Evolutionary conservation across 2,329 filamentous ascomycete species (phyloP).

Genomic region (Alternaria infectoria): DNA sequence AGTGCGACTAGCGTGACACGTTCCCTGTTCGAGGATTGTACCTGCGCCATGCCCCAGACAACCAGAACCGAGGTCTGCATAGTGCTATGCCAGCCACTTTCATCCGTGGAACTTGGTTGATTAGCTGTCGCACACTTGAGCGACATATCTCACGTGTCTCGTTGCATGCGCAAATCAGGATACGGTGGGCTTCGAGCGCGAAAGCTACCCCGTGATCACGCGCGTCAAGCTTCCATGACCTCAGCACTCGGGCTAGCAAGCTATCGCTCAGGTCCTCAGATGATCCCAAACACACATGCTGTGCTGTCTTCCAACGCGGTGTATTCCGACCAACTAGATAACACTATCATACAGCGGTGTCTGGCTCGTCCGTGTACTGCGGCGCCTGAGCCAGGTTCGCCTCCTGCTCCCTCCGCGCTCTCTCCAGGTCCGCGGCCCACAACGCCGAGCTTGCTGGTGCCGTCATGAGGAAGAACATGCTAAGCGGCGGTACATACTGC

Average conservation of each 20-base stretch:
- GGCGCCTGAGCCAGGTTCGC: conserved; percentile 22
- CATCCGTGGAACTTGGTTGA: neutral
- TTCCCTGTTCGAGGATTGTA: conserved; percentile 7
- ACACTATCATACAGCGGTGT: conserved; percentile 22
- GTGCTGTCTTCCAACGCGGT: neutral
- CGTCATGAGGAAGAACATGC: conserved; percentile 93
- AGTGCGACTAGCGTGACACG: conserved; percentile 11
- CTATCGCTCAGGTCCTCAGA: neutral
- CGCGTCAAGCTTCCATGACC: conserved; percentile 7
- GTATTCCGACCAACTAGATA: neutral
- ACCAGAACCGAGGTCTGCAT: neutral
- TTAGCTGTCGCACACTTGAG: neutral
- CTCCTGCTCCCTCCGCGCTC: conserved; percentile 31
- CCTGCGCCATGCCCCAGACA: neutral
- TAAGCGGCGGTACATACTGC: conserved; percentile 86
- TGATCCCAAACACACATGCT: neutral
- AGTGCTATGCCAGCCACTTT: neutral
- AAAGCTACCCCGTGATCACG: neutral
- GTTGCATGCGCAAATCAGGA: neutral
- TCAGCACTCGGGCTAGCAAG: conserved; percentile 4
- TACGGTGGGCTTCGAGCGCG: neutral
- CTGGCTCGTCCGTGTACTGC: conserved; percentile 41
- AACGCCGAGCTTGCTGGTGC: conserved; percentile 83
- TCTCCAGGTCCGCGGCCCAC: conserved; percentile 82
- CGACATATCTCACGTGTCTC: neutral